Evolutionary conservation across 2,329 filamentous ascomycete species (phyloP).

Genomic region (Didymella sp.): DNA sequence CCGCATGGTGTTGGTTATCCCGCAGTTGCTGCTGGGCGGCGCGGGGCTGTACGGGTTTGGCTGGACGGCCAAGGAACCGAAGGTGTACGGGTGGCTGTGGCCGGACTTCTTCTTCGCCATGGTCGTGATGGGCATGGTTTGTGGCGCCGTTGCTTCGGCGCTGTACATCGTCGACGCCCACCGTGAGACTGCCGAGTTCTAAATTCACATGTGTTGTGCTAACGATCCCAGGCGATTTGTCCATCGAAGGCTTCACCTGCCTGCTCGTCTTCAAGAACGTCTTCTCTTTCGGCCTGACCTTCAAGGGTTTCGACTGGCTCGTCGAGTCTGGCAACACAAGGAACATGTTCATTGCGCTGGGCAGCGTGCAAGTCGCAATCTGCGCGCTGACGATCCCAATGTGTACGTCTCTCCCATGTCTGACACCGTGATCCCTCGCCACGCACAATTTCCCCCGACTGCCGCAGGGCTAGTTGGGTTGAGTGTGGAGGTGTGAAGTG

Average conservation of each 20-base stretch:
- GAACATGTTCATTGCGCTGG: slow-evolving; percentile 73
- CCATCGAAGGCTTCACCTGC: slow-evolving; percentile 87
- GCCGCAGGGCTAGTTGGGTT: no score
- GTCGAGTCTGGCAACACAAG: slow-evolving; percentile 65
- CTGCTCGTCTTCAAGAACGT: slow-evolving; percentile 94
- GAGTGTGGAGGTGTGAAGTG: no score
- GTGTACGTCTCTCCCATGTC: slow-evolving; percentile 69
- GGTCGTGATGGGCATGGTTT: slow-evolving; percentile 88
- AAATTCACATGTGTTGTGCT: background rate
- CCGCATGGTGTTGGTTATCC: slow-evolving; percentile 79
- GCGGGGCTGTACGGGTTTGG: slow-evolving; percentile 87
- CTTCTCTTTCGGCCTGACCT: slow-evolving; percentile 86
- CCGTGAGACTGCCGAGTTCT: slow-evolving; percentile 57
- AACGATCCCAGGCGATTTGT: slow-evolving; percentile 68
- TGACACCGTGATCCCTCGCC: no score
- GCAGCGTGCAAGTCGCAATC: slow-evolving; percentile 77
- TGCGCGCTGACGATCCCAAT: slow-evolving; percentile 77
- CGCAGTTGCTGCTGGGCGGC: slow-evolving; percentile 78
- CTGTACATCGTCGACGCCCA: slow-evolving; percentile 94
- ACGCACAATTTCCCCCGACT: no score
- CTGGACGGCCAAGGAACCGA: slow-evolving; percentile 68
- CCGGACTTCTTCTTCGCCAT: slow-evolving; percentile 84
- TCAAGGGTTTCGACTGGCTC: slow-evolving; percentile 85
- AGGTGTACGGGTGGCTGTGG: slow-evolving; percentile 72
- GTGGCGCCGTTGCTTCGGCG: slow-evolving; percentile 83